Evolutionary conservation across 495 filamentous ascomycete species (phyloP).

Genomic region (Pseudotulostoma volvatum): DNA sequence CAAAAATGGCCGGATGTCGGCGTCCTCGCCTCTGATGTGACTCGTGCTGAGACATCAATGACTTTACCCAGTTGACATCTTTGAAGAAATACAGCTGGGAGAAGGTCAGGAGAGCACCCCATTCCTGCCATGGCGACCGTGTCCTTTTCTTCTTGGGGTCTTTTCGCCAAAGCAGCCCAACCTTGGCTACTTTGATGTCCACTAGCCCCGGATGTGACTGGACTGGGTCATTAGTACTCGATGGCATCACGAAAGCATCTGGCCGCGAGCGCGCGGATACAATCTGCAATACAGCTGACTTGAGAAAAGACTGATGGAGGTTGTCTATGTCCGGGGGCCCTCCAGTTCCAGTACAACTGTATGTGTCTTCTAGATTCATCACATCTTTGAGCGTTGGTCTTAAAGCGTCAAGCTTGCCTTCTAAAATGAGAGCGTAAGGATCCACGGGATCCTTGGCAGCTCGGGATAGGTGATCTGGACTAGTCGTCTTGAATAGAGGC

Average conservation of each 20-base stretch:
- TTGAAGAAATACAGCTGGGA: conserved; percentile 95
- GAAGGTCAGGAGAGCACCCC: conserved; percentile 87
- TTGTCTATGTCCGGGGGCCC: conserved; percentile 55
- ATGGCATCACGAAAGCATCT: conserved; percentile 82
- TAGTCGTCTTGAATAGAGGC: conserved; percentile 50
- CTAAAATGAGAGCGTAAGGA: conserved; percentile 85
- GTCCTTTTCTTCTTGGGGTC: conserved; percentile 88
- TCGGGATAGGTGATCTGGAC: conserved; percentile 47
- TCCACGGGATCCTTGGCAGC: conserved; percentile 73
- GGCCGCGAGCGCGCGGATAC: conserved; percentile 82
- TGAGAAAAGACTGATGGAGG: conserved; percentile 75
- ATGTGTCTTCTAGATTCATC: conserved; percentile 83
- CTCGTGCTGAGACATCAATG: conserved; percentile 72
- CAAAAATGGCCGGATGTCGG: conserved; percentile 57
- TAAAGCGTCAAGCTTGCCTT: conserved; percentile 65
- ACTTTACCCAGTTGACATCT: conserved; percentile 83
- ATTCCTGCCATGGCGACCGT: conserved; percentile 94
- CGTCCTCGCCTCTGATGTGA: conserved; percentile 41
- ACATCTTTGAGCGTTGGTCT: conserved; percentile 78
- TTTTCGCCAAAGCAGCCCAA: conserved; percentile 91
- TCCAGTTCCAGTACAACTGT: conserved; percentile 66
- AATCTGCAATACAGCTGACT: conserved; percentile 83
- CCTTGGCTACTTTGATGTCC: conserved; percentile 94
- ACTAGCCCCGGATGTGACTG: conserved; percentile 87
- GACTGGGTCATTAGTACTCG: conserved; percentile 65